Evolutionary conservation across 768 basidiomycete species (phyloP).

Genomic region (Serendipita indica): DNA sequence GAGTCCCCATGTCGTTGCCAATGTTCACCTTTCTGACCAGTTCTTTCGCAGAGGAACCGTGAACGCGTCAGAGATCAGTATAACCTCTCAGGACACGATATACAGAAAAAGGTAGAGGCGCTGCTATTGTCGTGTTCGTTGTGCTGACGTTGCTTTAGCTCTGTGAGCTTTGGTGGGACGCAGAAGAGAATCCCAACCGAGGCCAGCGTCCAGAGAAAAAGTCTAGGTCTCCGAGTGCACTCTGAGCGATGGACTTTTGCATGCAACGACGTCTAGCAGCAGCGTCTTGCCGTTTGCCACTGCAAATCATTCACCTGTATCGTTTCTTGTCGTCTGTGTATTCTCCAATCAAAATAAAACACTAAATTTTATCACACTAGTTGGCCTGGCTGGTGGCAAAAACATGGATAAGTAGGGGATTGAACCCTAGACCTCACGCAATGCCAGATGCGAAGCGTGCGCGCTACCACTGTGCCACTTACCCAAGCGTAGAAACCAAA

Average conservation of each 20-base stretch:
- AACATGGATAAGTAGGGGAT: conserved; percentile 10
- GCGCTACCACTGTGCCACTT: conserved; percentile 12
- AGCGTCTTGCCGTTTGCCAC: not conserved
- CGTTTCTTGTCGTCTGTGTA: not conserved
- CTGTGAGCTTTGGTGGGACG: conserved; percentile 2
- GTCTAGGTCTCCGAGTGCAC: not conserved
- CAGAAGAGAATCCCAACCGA: conserved; percentile 3
- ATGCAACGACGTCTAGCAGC: not conserved
- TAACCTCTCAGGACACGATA: not conserved
- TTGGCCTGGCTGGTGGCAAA: not conserved
- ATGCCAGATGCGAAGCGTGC: conserved; percentile 10
- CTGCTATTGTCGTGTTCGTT: not conserved
- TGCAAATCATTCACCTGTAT: not conserved
- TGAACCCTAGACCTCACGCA: conserved; percentile 13
- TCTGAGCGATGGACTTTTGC: not conserved
- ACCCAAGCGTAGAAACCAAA: not conserved
- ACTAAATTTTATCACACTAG: not conserved
- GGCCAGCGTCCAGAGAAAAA: conserved; percentile 3
- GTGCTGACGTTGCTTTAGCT: not conserved
- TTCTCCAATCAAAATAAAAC: not conserved
- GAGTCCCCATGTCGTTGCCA: not conserved
- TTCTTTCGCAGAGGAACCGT: not conserved
- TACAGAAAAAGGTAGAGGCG: not conserved
- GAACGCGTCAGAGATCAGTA: not conserved
- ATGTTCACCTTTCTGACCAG: not conserved